Base-by-base conservation (phyloP, 805 yeast genomes). In the Metschnikowia colocasiae region DNA sequence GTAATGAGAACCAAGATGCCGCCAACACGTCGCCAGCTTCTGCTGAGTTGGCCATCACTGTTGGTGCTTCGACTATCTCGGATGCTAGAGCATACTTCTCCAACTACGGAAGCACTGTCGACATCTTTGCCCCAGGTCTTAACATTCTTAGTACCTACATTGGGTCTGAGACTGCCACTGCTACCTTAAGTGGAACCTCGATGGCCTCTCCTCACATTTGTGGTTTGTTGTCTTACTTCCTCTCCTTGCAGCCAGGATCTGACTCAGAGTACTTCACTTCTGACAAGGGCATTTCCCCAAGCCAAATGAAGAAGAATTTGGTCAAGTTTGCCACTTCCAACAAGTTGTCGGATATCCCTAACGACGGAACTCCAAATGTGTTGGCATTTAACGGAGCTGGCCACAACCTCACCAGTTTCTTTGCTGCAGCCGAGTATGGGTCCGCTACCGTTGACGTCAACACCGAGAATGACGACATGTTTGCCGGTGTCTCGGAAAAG, bases 181-280 rank as follows among this genome's bases (percentile, higher is more conserved):
- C 94, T 38, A 80, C 87, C 33, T 75, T 87, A 64, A 86, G 96
- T 32, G 99, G 99, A 70, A 92, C 97, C 9, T 92, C 98, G 13
- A 92, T 92, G 99, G 97, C 98, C 19, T 86, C 97, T 32, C 98
- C 99, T 39, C 97, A 90, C 63, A 91, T 91, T 57, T 84, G 90
- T 50, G 99, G 99, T 58, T 76, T 92, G 65, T 81, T 90, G 61
- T 80, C 96, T 7, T 92, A 92, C 77, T 92, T 81, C 72, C 74
- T 91, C 64, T 85, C 96, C 6, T 79, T 90, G 67, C 88, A 86
- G 71, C 95, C 96, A 56, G 85, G 79, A 38, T 65, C 81, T 12
- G 80, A 75, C 41, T 83, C 90, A 43, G 81, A 80, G 62, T 86
- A 78, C 63, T 75, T 79, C 54, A 67, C 72, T 47, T 75, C 82